Conservation (phyloP, 1,284 basidiomycete genomes). For the Ustilago lituana region DNA sequence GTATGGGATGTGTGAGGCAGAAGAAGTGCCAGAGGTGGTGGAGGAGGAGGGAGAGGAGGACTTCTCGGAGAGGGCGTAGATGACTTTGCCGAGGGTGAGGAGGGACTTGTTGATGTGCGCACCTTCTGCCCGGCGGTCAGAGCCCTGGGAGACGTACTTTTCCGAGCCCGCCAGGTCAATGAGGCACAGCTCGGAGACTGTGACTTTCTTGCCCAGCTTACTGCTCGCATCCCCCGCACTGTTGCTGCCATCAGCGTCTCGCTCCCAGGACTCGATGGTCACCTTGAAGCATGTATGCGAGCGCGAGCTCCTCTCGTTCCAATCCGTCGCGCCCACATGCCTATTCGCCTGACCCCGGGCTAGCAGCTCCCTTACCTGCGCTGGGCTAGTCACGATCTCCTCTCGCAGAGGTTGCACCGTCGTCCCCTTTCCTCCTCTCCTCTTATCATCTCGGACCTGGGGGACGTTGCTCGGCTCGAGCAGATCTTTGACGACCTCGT, state of each 20-base stretch:
- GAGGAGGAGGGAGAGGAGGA: background rate
- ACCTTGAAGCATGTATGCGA: constrained; percentile 80
- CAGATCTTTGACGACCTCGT: constrained; percentile 88
- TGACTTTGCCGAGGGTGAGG: constrained; percentile 66
- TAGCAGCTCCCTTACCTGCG: constrained; percentile 84
- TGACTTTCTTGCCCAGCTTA: constrained; percentile 49
- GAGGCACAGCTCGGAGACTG: constrained; percentile 73
- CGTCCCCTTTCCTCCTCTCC: constrained; percentile 59
- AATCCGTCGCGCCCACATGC: constrained; percentile 92
- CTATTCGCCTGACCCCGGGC: constrained; percentile 85
- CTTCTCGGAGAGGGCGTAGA: constrained; percentile 61
- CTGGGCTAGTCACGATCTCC: constrained; percentile 89
- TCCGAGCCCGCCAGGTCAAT: constrained; percentile 98
- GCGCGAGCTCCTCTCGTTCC: constrained; percentile 92
- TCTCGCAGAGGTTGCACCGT: constrained; percentile 79
- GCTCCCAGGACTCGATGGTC: constrained; percentile 65
- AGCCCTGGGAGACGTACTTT: constrained; percentile 73
- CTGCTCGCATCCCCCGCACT: background rate
- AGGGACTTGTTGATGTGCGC: constrained; percentile 72
- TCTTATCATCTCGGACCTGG: constrained; percentile 56
- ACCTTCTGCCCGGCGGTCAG: constrained; percentile 62
- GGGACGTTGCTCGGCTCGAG: constrained; percentile 76
- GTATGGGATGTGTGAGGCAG: constrained; percentile 80
- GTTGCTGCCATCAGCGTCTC: constrained; percentile 5
- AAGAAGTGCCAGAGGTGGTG: too few relatives aligned